These are phyloP conservation scores for Penicillium hordei DNA, from an alignment of 2,329 filamentous ascomycete species.

Conservation along the genomic window DNA sequence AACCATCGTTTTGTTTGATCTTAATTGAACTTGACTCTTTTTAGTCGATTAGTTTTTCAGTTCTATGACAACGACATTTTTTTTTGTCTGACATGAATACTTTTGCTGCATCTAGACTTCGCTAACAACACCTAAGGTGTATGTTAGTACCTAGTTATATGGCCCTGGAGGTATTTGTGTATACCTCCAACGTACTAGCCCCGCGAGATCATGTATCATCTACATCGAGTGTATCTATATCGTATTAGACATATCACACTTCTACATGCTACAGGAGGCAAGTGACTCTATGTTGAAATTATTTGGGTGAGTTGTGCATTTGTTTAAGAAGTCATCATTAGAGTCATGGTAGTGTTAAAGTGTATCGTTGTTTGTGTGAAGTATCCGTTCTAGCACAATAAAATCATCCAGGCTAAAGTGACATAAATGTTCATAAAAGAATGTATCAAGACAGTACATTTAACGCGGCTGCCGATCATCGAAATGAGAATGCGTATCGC, in stretches of 20 bases:
- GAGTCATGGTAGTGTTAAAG: background rate
- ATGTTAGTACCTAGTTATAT: background rate
- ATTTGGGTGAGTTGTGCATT: background rate
- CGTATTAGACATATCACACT: background rate
- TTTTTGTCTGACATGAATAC: background rate
- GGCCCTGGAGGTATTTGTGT: too few relatives aligned
- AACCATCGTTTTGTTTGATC: too few relatives aligned
- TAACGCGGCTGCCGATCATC: background rate
- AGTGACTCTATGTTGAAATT: background rate
- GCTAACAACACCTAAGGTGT: background rate
- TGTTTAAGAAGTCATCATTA: background rate
- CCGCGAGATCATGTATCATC: background rate
- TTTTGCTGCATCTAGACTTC: background rate
- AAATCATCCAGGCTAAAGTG: background rate
- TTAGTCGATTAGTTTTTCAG: too few relatives aligned
- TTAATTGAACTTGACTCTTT: too few relatives aligned
- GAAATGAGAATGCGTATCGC: slow-evolving; percentile 4
- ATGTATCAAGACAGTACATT: background rate
- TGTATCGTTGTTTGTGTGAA: background rate
- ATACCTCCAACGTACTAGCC: too few relatives aligned
- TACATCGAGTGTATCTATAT: background rate
- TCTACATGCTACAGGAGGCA: background rate
- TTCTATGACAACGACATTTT: background rate
- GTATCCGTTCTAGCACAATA: background rate
- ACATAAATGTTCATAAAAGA: background rate